Conservation (phyloP, 345 rosid species). For the Bruguiera sexangula region DNA sequence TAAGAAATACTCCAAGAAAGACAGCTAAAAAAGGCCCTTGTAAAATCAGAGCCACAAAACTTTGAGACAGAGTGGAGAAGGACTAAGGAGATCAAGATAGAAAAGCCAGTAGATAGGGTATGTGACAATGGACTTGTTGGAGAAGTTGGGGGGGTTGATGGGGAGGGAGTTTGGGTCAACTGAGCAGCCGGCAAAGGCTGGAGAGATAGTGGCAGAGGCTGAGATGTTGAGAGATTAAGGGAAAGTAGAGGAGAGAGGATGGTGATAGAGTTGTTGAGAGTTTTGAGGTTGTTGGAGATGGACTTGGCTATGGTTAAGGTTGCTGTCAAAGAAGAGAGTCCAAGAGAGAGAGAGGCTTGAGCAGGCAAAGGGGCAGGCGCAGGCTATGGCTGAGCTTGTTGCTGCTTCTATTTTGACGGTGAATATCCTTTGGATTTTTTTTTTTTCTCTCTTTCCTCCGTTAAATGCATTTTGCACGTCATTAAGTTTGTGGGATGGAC, state of each 20-base stretch:
- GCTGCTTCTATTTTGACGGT: constrained; percentile 59
- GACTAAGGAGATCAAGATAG: constrained; percentile 56
- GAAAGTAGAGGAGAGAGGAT: constrained; percentile 78
- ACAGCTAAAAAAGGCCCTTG: constrained; percentile 30
- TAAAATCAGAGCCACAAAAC: constrained; percentile 62
- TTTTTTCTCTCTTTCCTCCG: too few relatives aligned
- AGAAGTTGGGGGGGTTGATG: constrained; percentile 68
- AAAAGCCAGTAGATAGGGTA: constrained; percentile 67
- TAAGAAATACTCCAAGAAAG: constrained; percentile 55
- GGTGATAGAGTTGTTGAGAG: constrained; percentile 86
- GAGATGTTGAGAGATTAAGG: constrained; percentile 75
- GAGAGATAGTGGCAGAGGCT: constrained; percentile 86
- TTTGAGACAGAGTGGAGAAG: constrained; percentile 80
- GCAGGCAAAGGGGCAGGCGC: constrained; percentile 74
- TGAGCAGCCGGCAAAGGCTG: constrained; percentile 64
- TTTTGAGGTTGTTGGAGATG: constrained; percentile 92
- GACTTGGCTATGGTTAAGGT: constrained; percentile 92
- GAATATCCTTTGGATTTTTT: too few relatives aligned
- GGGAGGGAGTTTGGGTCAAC: constrained; percentile 69
- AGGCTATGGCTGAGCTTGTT: constrained; percentile 75
- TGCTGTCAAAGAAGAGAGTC: constrained; percentile 71
- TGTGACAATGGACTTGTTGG: constrained; percentile 75
- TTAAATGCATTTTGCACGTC: too few relatives aligned
- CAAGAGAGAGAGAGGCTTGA: constrained; percentile 53
- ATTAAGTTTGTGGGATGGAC: too few relatives aligned